These are phyloP conservation scores for Wickerhamiella nectarea DNA, from an alignment of 805 yeast genomes.

Conservation along the genomic window DNA sequence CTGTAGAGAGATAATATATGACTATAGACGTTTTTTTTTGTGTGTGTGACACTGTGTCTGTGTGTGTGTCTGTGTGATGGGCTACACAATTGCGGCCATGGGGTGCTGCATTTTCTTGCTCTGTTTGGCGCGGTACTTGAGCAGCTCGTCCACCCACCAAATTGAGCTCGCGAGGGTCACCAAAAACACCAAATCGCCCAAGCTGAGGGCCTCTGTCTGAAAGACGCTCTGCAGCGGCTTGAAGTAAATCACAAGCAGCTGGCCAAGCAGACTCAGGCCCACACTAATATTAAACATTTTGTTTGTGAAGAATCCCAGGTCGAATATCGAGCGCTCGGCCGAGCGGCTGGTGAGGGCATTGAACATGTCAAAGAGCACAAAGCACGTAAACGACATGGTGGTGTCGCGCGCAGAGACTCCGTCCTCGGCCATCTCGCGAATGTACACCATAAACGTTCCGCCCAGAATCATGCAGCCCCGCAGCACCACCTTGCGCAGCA, in stretches of 20 bases:
- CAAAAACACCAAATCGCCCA: slow-evolving; percentile 57
- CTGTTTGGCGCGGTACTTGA: slow-evolving; percentile 35
- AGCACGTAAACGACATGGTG: slow-evolving; percentile 97
- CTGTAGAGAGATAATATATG: too few relatives aligned
- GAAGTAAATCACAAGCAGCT: slow-evolving; percentile 80
- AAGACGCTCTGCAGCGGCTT: slow-evolving; percentile 87
- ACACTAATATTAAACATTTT: slow-evolving; percentile 91
- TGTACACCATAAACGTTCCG: slow-evolving; percentile 81
- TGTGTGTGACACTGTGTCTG: too few relatives aligned
- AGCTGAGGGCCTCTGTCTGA: slow-evolving; percentile 80
- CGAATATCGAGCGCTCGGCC: slow-evolving; percentile 65
- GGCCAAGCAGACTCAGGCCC: slow-evolving; percentile 75
- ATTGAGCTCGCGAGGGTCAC: slow-evolving; percentile 60
- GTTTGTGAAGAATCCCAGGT: slow-evolving; percentile 63
- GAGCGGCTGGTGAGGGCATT: slow-evolving; percentile 93
- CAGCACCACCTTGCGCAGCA: slow-evolving; percentile 59
- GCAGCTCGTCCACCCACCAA: slow-evolving; percentile 68
- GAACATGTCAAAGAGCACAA: slow-evolving; percentile 92
- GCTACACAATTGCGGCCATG: background rate
- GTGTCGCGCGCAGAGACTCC: slow-evolving; percentile 87
- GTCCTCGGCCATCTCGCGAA: slow-evolving; percentile 70
- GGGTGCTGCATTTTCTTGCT: background rate
- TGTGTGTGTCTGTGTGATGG: too few relatives aligned
- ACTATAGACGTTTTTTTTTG: too few relatives aligned
- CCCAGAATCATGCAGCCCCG: slow-evolving; percentile 63